Conservation (phyloP, 495 filamentous ascomycete species). For the Hyaloscypha variabilis region DNA sequence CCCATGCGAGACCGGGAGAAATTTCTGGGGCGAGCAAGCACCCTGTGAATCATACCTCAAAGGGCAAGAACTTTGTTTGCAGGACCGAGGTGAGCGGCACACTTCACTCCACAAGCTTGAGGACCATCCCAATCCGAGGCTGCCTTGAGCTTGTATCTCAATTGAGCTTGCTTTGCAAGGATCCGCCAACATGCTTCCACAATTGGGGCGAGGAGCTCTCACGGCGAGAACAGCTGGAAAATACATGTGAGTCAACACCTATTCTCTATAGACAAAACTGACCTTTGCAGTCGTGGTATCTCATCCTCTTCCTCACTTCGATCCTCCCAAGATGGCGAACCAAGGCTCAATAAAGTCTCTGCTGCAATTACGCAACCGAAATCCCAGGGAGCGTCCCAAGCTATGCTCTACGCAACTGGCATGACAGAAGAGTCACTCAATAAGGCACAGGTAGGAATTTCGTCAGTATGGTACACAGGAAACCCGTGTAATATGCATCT, state of each 20-base stretch:
- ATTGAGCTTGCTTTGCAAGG: constrained; percentile 1
- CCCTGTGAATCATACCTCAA: constrained; percentile 11
- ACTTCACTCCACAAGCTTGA: background rate
- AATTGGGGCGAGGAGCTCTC: constrained; percentile 26
- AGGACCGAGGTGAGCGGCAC: background rate
- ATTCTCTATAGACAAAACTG: constrained; percentile 2
- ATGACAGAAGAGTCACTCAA: constrained; percentile 80
- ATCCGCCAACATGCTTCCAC: constrained; percentile 25
- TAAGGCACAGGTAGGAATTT: constrained; percentile 96
- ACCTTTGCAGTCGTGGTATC: constrained; percentile 44
- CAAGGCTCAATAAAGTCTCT: constrained; percentile 79
- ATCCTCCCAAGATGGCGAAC: constrained; percentile 39
- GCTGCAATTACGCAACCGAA: constrained; percentile 88
- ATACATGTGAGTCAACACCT: constrained; percentile 26
- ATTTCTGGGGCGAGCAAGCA: background rate
- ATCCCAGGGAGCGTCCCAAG: constrained; percentile 96
- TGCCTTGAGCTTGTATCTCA: background rate
- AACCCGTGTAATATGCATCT: constrained; percentile 99
- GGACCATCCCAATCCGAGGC: background rate
- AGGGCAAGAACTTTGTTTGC: constrained; percentile 1
- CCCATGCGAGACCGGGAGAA: background rate
- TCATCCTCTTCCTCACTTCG: constrained; percentile 49
- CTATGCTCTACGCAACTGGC: constrained; percentile 97
- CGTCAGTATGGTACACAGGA: constrained; percentile 85
- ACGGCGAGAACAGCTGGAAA: constrained; percentile 26